Evolutionary conservation across 495 filamentous ascomycete species (phyloP), one percentile per base, ranked within the genome.

Genomic region (Annulohypoxylon moriforme): DNA sequence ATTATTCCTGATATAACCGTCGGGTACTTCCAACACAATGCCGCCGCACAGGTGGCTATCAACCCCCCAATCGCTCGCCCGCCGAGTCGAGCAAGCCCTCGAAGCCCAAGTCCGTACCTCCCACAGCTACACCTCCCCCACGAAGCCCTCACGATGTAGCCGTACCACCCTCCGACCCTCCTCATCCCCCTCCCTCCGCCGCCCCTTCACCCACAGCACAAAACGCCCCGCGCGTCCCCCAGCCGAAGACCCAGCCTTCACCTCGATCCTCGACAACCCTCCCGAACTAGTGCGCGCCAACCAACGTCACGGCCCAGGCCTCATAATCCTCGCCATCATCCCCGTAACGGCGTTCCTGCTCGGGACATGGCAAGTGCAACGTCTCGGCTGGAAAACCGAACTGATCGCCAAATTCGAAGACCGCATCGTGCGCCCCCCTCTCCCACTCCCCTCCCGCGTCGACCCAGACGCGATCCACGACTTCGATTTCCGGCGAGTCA

Each of bases 301-400:
- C 16, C 88, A 86, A 72, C 88, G 86, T 57, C 94, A 97, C 82
- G 93, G 93, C 4, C 89, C 90, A 0, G 94, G 94, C 0, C 85
- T 97, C 11, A 90, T 96, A 47, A 83, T 97, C 60, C 85, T 98
- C 11, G 90, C 94, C 33, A 78, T 96, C 47, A 98, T 99, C 68
- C 96, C 96, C 36, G 83, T 96, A 46, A 97, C 94, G 5, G 91
- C 96, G 55, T 97, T 99, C 79, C 83, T 83, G 69, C 89, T 99
- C 34, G 96, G 96, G 40, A 92, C 91, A 44, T 99, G 96, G 96
- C 96, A 99, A 76, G 90, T 99, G n/a, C 86, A 96, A 75, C 93
- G 96, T 2, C 88, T 99, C 14, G 86, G 88, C 36, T 95, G 94
- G 94, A 99, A 99, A 78, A 94, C 94, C 8, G 91, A 94, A 40